These are phyloP conservation scores for Skeletonema grethae DNA, from an alignment of 108 stramenopile species.

Conservation along the genomic window DNA sequence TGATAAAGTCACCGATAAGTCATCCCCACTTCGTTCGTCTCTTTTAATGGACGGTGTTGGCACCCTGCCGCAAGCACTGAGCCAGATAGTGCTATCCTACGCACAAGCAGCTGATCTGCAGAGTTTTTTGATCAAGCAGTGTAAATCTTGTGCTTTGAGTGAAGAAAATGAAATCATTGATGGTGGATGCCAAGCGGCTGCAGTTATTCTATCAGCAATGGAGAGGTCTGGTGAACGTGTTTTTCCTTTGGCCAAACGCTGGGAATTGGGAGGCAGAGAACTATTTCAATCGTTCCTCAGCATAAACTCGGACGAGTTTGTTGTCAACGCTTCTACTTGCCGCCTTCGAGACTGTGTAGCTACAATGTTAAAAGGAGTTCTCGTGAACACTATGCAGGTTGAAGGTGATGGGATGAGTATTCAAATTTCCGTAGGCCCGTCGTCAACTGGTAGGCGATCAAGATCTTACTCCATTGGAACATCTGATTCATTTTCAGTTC, in stretches of 20 bases:
- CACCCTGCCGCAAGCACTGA: slow-evolving; percentile 44
- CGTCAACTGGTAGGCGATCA: slow-evolving; percentile 59
- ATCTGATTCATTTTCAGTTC: slow-evolving; percentile 35
- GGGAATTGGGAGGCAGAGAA: slow-evolving; percentile 62
- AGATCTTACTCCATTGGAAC: slow-evolving; percentile 83
- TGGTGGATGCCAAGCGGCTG: slow-evolving; percentile 46
- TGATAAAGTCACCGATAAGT: slow-evolving; percentile 43
- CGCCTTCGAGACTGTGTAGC: slow-evolving; percentile 43
- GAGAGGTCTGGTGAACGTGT: slow-evolving; percentile 68
- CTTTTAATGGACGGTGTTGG: slow-evolving; percentile 55
- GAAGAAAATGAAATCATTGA: slow-evolving; percentile 15
- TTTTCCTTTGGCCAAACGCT: slow-evolving; percentile 62
- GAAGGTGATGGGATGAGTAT: slow-evolving; percentile 34
- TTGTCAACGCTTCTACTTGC: slow-evolving; percentile 2
- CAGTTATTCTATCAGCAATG: slow-evolving; percentile 58
- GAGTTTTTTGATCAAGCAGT: slow-evolving; percentile 32
- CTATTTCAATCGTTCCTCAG: slow-evolving; percentile 48
- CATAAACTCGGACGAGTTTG: neutral
- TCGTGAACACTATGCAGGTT: slow-evolving; percentile 42
- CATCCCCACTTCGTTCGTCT: slow-evolving; percentile 49
- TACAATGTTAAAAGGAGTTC: slow-evolving; percentile 73
- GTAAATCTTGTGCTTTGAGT: slow-evolving; percentile 25
- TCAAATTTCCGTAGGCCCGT: slow-evolving; percentile 75
- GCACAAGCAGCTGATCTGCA: slow-evolving; percentile 18
- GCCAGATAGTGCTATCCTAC: slow-evolving; percentile 34